Conservation (phyloP, 2,329 filamentous ascomycete genomes). For the Trichophyton rubrum region DNA sequence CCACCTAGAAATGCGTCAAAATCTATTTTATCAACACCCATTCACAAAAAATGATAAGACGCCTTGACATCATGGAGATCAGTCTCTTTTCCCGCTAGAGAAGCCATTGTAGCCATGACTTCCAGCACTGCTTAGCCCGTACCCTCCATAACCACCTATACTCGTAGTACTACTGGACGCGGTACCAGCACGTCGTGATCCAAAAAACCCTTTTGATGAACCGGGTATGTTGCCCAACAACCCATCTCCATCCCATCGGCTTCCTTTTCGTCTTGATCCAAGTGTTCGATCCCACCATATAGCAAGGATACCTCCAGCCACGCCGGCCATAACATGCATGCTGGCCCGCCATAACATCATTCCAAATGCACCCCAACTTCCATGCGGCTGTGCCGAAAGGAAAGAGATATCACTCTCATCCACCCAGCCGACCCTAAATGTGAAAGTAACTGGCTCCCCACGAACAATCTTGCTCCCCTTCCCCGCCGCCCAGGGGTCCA, state of each 20-base stretch:
- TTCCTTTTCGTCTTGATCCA: conserved; percentile 14
- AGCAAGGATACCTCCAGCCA: conserved; percentile 24
- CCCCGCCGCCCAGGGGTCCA: conserved; percentile 35
- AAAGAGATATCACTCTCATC: conserved; percentile 29
- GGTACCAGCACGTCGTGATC: conserved; percentile 39
- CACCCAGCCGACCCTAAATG: conserved; percentile 68
- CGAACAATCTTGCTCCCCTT: conserved; percentile 60
- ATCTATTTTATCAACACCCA: background rate
- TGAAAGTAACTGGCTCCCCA: conserved; percentile 68
- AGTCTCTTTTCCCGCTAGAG: conserved; percentile 32
- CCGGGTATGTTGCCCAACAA: conserved; percentile 23
- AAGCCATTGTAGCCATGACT: conserved; percentile 21
- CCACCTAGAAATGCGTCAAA: background rate
- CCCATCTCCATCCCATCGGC: conserved; percentile 35
- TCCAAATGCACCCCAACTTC: background rate
- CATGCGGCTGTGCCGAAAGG: conserved; percentile 18
- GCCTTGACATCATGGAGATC: conserved; percentile 11
- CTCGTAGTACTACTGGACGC: conserved; percentile 27
- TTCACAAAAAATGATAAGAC: background rate
- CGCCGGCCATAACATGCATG: conserved; percentile 25
- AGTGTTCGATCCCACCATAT: conserved; percentile 28
- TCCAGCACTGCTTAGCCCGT: conserved; percentile 32
- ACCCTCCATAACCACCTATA: conserved; percentile 45
- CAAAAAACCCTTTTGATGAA: conserved; percentile 20
- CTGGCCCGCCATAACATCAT: conserved; percentile 14